Percentiles rank a stretch among this genome's conserved stretches.
These are phyloP conservation scores for Penicillium lagena DNA, from an alignment of 495 filamentous ascomycete genomes.

Conservation along the genomic window DNA sequence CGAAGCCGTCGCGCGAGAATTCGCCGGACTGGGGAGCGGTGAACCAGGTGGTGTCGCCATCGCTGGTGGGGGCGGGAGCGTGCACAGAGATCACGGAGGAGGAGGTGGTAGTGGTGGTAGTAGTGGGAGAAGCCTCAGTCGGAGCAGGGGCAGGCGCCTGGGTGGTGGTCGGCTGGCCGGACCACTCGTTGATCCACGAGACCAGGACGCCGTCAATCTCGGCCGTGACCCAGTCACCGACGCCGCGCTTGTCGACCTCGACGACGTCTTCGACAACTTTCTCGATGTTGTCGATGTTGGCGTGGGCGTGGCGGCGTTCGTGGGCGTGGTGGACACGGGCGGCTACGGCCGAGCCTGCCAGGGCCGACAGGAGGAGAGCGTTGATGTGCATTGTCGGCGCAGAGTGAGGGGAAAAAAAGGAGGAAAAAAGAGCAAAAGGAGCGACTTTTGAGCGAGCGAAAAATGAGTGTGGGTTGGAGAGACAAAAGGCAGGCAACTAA, in stretches of 20 bases:
- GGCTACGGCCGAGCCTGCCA: conserved; percentile 31
- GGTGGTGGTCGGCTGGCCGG: conserved; percentile 28
- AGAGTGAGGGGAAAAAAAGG: too few species aligned
- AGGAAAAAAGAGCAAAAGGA: conserved; percentile 11
- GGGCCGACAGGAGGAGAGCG: conserved; percentile 28
- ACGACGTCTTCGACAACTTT: conserved; percentile 51
- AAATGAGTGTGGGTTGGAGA: conserved; percentile 21
- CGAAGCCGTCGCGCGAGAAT: conserved; percentile 26
- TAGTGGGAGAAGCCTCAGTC: conserved; percentile 5
- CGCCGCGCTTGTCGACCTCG: conserved; percentile 37
- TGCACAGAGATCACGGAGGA: conserved; percentile 13
- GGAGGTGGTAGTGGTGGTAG: conserved; percentile 11
- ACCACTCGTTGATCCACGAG: conserved; percentile 61
- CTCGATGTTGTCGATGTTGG: conserved; percentile 16
- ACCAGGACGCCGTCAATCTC: conserved; percentile 56
- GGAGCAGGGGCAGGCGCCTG: conserved; percentile 7
- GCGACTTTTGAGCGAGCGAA: conserved; percentile 19
- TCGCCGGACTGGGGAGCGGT: conserved; percentile 12
- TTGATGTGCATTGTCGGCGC: conserved; percentile 30
- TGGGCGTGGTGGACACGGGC: conserved; percentile 38
- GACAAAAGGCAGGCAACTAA: neutral
- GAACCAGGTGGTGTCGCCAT: conserved; percentile 18
- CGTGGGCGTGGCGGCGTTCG: conserved; percentile 38
- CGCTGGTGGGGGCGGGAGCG: conserved; percentile 6
- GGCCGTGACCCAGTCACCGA: conserved; percentile 46